Evolutionary conservation across 371 early-diverging fungal genomes (phyloP).

Genomic region (Apophysomyces variabilis): DNA sequence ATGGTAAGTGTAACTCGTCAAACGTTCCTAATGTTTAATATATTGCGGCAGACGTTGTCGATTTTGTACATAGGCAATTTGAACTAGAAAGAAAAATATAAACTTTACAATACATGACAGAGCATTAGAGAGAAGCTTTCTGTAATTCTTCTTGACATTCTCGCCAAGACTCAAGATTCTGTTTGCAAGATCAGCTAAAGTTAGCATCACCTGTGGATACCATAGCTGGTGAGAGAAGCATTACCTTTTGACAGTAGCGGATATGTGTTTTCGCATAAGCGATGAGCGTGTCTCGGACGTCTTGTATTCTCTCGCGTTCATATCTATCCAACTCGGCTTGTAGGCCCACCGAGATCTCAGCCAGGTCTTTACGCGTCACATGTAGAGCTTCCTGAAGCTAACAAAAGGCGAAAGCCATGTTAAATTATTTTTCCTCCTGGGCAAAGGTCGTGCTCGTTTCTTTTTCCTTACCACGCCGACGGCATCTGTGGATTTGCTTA

Average conservation of each 20-base stretch:
- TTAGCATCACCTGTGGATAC: not conserved
- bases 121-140: slow-evolving; percentile 50
- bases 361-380: slow-evolving; percentile 69
- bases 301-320: slow-evolving; percentile 84
- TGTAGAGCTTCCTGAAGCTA: slow-evolving; percentile 76
- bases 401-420: not conserved
- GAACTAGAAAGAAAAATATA: slow-evolving; percentile 10
- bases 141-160: slow-evolving; percentile 59
- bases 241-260: slow-evolving; percentile 77
- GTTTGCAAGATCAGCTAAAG: not conserved
- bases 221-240: too few relatives aligned
- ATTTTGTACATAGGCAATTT: slow-evolving; percentile 15
- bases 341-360: slow-evolving; percentile 70
- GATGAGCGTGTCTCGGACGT: slow-evolving; percentile 76
- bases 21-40: not conserved
- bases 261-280: slow-evolving; percentile 80
- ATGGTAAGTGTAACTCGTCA: slow-evolving; percentile 19
- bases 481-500: slow-evolving; percentile 80
- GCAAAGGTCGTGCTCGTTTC: not conserved
- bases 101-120: not conserved
- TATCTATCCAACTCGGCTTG: slow-evolving; percentile 87
- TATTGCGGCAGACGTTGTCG: slow-evolving; percentile 11
- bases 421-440: not conserved
- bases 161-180: slow-evolving; percentile 64
- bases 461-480: slow-evolving; percentile 55